Evolutionary conservation across 2,329 filamentous ascomycete species (phyloP).

Genomic region (Colletotrichum sp.): DNA sequence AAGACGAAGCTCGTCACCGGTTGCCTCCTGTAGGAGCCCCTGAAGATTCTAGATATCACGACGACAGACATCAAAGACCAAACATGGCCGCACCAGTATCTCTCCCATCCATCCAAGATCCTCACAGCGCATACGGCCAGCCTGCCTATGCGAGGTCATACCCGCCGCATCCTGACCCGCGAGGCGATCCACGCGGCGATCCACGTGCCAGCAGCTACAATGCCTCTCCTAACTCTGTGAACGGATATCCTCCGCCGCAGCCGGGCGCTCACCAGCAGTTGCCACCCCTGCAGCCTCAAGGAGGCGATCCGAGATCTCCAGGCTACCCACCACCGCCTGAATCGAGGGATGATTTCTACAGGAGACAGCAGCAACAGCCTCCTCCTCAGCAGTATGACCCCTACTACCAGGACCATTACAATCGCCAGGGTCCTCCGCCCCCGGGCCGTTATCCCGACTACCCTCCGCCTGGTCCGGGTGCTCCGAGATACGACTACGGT

Average conservation of each 20-base stretch:
- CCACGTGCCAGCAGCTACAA: slow-evolving; percentile 31
- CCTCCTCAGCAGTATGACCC: slow-evolving; percentile 36
- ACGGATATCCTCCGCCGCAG: slow-evolving; percentile 47
- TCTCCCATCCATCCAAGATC: slow-evolving; percentile 56
- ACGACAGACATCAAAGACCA: slow-evolving; percentile 43
- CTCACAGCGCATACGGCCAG: slow-evolving; percentile 39
- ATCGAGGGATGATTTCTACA: slow-evolving; percentile 32
- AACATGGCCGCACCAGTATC: slow-evolving; percentile 51
- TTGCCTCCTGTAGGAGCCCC: slow-evolving; percentile 12
- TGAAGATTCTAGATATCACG: slow-evolving; percentile 31
- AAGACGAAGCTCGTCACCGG: slow-evolving; percentile 20
- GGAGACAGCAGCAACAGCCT: slow-evolving; percentile 31
- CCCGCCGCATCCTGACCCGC: slow-evolving; percentile 41
- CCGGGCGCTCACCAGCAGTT: slow-evolving; percentile 16
- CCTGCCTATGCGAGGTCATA: slow-evolving; percentile 41
- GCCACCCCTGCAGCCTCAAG: slow-evolving; percentile 20
- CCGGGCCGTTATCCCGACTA: slow-evolving; percentile 38
- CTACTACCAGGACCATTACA: slow-evolving; percentile 39
- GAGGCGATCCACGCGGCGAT: slow-evolving; percentile 34
- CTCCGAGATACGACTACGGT: slow-evolving; percentile 21
- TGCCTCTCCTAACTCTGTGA: slow-evolving; percentile 48
- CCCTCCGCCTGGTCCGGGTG: slow-evolving; percentile 22
- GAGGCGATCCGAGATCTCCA: slow-evolving; percentile 19
- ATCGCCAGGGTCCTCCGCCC: slow-evolving; percentile 35
- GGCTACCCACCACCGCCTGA: slow-evolving; percentile 20